Conservation (phyloP, 2,329 filamentous ascomycete species). For the Exophiala dermatitidis region DNA sequence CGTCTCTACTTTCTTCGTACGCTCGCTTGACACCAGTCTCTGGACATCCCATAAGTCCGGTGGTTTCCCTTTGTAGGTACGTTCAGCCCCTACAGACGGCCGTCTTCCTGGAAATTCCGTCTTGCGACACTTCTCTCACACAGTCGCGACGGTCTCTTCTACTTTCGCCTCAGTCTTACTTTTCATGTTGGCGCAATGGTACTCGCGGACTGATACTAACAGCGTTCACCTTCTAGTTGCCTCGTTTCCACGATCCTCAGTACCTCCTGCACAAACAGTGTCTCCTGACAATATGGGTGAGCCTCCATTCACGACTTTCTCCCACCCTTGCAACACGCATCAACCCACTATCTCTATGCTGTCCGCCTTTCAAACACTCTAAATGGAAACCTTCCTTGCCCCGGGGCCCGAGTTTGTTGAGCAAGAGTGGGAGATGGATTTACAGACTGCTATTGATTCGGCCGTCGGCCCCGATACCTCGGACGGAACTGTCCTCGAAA, state of each 20-base stretch:
- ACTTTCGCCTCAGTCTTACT: neutral
- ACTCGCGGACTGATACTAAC: constrained; percentile 3
- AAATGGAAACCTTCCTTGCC: neutral
- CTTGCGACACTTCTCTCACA: neutral
- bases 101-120: neutral
- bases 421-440: constrained; percentile 2
- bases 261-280: constrained; percentile 11
- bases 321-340: constrained; percentile 1
- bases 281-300: constrained; percentile 22
- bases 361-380: neutral
- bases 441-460: neutral
- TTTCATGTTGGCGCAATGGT: constrained; percentile 4
- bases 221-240: constrained; percentile 6
- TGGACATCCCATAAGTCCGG: constrained; percentile 1
- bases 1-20: constrained; percentile 17
- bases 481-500: neutral
- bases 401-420: neutral
- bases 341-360: neutral
- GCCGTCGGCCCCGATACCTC: constrained; percentile 6
- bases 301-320: constrained; percentile 8
- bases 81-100: neutral
- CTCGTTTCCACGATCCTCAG: constrained; percentile 7
- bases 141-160: constrained; percentile 4
- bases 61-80: constrained; percentile 1
- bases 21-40: constrained; percentile 13